A percentile compares a stretch with the other conserved stretches of the same genome.
phyloP scores from a whole-genome alignment of 139 green algal genomes.

The Desmodesmus armatus region DNA sequence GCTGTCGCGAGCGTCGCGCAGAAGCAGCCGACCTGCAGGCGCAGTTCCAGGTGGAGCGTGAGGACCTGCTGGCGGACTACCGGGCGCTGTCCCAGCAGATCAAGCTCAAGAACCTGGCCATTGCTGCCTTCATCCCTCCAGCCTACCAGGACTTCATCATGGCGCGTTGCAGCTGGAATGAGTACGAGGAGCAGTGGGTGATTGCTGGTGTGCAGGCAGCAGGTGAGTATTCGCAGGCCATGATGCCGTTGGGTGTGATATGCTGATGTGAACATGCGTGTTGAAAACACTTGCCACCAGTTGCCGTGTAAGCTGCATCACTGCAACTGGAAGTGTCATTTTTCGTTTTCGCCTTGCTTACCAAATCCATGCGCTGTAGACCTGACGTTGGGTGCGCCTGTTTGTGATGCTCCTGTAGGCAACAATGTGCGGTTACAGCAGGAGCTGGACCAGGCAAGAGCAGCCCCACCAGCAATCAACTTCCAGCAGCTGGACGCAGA shows the following conservation, averaged over 20 bases:
- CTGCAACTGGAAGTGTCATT: background rate
- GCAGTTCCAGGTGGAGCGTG: constrained; percentile 74
- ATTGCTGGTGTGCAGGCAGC: constrained; percentile 40
- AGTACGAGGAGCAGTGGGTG: constrained; percentile 39
- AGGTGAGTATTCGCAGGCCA: too few relatives aligned
- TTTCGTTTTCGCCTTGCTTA: background rate
- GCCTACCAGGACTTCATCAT: constrained; percentile 81
- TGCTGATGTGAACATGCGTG: too few relatives aligned
- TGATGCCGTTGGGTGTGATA: too few relatives aligned
- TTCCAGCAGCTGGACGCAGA: constrained; percentile 15
- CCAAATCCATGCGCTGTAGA: constrained; percentile 6
- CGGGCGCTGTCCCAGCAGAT: constrained; percentile 73
- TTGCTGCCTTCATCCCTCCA: constrained; percentile 80
- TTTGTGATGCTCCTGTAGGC: constrained; percentile 40
- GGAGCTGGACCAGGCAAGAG: constrained; percentile 37
- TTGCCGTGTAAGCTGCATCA: too few relatives aligned
- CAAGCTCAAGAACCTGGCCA: constrained; percentile 83
- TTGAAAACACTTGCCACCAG: too few relatives aligned
- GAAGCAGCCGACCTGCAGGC: constrained; percentile 68
- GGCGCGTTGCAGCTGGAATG: constrained; percentile 31
- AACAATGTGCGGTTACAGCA: constrained; percentile 58
- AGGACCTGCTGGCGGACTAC: constrained; percentile 80
- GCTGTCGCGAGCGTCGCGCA: constrained; percentile 71
- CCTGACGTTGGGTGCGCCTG: constrained; percentile 5
- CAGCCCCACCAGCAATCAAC: background rate